Base-by-base conservation (phyloP, 257 asterid species). In the Knoxia roxburghii region DNA sequence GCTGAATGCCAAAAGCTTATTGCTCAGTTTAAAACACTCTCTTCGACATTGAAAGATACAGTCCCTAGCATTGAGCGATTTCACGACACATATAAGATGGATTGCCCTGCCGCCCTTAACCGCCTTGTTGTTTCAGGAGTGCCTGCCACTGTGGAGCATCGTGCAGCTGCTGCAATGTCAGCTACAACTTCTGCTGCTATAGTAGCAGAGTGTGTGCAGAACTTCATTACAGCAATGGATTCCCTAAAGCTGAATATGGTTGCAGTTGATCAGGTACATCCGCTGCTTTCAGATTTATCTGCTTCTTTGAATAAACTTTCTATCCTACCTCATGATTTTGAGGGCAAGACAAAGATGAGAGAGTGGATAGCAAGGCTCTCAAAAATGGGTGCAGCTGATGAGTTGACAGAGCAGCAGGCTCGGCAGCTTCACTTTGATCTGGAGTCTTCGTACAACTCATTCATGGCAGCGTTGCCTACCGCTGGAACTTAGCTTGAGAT, bases 191-290 rank as follows among this genome's bases (percentile, higher is more conserved):
- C 97, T 2, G 96, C 96, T 53, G 84, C 99, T 53, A 75, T 71
- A 53, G 99, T 94, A 69, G 97, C 97, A 0, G 97, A 90, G 71
- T 88, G 95, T 24, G 99, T 94, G 50, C 97, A 90, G 84, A 85
- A 87, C 48, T 90, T 90, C 62, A 90, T 94, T 18, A 94, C 99
- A 0, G 93, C 96, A 2, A 94, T 94, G 99, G 99, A 94, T 73
- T 84, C 96, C 0, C 68, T 90, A 63, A 94, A 94, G 66, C 79
- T 94, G 41, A 87, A 94, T 70, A 94, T 90, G 99, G 73, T 88
- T 41, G 97, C 99, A 0, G 96, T 90, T 48, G 99, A 94, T 77
- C 97, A 94, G 82, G 95, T 94, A 64, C 93, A 90, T 74, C 99
- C 99, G 0, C 37, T 90, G 78, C 74, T 94, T 26, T 84, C 96